phyloP scores from a whole-genome alignment of 345 rosid species.

The Physaria fendleri region DNA sequence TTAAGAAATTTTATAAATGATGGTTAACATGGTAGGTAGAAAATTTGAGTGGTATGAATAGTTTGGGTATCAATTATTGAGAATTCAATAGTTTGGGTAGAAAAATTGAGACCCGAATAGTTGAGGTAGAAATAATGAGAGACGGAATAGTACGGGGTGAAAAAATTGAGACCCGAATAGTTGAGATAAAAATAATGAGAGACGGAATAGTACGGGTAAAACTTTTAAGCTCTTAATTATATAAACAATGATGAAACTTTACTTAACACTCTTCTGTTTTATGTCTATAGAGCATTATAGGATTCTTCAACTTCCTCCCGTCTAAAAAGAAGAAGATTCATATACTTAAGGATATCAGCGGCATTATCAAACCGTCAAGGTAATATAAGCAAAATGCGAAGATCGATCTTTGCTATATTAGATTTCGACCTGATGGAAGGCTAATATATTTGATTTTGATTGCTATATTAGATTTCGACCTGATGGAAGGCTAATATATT shows the following conservation, averaged over 20 bases:
- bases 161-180: too few species aligned
- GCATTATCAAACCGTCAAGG: conserved; percentile 80
- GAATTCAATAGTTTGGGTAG: too few species aligned
- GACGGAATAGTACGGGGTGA: too few species aligned
- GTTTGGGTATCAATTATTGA: too few species aligned
- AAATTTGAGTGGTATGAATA: too few species aligned
- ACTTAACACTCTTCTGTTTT: neutral
- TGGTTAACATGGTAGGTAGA: too few species aligned
- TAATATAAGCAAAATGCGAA: conserved; percentile 12
- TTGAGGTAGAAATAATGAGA: too few species aligned
- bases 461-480: neutral
- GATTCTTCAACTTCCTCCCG: conserved; percentile 48
- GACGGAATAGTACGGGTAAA: too few species aligned
- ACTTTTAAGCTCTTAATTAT: neutral
- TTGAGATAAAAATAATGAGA: too few species aligned
- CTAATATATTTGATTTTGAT: neutral
- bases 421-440: neutral
- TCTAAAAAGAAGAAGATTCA: conserved; percentile 61
- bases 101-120: too few species aligned
- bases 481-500: neutral
- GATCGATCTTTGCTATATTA: neutral
- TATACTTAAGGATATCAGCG: conserved; percentile 63
- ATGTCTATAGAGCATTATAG: conserved; percentile 43
- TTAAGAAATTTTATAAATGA: too few species aligned
- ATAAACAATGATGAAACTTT: neutral